Conservation (phyloP, 2,329 filamentous ascomycete species). For the Nemania sp. region DNA sequence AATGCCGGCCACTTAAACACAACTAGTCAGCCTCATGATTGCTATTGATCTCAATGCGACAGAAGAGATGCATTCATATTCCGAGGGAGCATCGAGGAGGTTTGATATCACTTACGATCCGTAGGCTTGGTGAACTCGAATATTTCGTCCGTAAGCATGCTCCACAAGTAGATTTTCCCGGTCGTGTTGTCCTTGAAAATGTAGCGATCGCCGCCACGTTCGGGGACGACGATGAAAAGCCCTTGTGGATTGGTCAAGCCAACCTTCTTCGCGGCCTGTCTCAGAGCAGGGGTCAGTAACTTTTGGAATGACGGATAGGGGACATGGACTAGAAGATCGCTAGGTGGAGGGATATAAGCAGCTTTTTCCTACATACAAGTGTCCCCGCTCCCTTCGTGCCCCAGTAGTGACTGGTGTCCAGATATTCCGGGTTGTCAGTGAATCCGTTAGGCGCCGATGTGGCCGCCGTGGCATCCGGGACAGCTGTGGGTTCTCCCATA, state of each 20-base stretch:
- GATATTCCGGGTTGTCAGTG: neutral
- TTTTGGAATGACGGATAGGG: neutral
- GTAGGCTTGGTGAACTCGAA: slow-evolving; percentile 7
- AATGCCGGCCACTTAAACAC: neutral
- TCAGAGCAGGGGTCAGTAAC: neutral
- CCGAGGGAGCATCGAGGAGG: neutral
- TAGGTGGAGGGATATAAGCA: neutral
- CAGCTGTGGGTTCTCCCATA: neutral
- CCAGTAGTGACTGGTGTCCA: neutral
- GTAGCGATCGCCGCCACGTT: neutral
- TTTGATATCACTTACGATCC: neutral
- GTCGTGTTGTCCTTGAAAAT: neutral
- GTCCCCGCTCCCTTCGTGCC: neutral
- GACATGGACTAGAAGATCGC: neutral
- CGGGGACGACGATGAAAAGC: neutral
- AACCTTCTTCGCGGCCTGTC: neutral
- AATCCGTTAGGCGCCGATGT: neutral
- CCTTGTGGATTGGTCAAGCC: neutral
- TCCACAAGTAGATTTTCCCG: slow-evolving; percentile 7
- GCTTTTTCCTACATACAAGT: neutral
- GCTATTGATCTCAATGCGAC: no score
- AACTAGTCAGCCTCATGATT: neutral
- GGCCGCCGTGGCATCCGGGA: neutral
- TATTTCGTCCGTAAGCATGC: slow-evolving; percentile 4
- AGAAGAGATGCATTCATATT: no score